Percentiles rank a stretch among this genome's conserved stretches.
phyloP scores from a whole-genome alignment of 2,329 filamentous ascomycete species.

The Macrophomina pseudophaseolina region DNA sequence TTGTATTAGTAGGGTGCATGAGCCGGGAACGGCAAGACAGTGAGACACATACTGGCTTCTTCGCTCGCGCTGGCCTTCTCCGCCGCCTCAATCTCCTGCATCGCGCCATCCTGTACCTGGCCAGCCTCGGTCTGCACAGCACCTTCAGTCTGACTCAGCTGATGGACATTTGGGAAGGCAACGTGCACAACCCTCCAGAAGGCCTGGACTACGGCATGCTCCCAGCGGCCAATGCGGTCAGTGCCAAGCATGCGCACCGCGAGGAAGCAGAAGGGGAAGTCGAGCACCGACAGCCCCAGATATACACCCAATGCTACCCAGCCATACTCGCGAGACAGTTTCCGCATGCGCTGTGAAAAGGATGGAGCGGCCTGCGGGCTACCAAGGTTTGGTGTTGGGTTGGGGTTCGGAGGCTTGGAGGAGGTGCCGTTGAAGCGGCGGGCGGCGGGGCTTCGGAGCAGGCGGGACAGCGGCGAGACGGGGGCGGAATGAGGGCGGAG shows the following conservation, averaged over 20 bases:
- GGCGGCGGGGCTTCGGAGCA: conserved; percentile 29
- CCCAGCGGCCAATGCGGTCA: conserved; percentile 78
- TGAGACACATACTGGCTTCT: conserved; percentile 68
- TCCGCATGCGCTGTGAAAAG: conserved; percentile 75
- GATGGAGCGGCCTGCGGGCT: conserved; percentile 53
- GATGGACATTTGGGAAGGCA: conserved; percentile 55
- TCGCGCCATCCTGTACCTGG: conserved; percentile 39
- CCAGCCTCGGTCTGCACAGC: conserved; percentile 45
- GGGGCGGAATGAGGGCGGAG: conserved; percentile 12
- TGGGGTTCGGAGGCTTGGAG: conserved; percentile 36
- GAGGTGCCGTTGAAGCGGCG: conserved; percentile 44
- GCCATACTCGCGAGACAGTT: conserved; percentile 89
- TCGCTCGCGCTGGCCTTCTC: conserved; percentile 68
- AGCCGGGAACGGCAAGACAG: not conserved
- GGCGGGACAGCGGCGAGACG: conserved; percentile 26
- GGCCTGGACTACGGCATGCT: conserved; percentile 69
- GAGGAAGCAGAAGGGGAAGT: conserved; percentile 95
- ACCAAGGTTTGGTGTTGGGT: conserved; percentile 48
- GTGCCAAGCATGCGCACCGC: conserved; percentile 82
- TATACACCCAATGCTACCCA: conserved; percentile 96
- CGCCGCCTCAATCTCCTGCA: conserved; percentile 58
- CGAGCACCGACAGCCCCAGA: conserved; percentile 77
- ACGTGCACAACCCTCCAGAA: conserved; percentile 66
- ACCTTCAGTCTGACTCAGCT: conserved; percentile 56
- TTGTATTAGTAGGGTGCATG: not conserved